These are phyloP conservation scores for Rhododendron molle DNA, from an alignment of 148 eudicot species.

Conservation along the genomic window DNA sequence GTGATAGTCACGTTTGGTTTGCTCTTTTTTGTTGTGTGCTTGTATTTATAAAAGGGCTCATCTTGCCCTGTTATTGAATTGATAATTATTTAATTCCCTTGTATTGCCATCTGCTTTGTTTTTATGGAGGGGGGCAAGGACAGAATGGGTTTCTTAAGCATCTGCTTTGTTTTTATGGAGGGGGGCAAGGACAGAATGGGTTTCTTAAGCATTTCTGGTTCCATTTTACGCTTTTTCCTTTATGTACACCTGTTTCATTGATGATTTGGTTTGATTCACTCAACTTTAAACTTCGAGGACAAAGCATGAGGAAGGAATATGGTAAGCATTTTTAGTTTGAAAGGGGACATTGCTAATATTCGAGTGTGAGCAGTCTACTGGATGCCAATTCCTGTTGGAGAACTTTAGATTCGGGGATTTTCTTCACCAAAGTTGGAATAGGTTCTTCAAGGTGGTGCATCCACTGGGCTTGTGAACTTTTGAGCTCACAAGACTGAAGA, in stretches of 20 bases:
- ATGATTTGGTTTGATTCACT: background rate
- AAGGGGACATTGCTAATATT: background rate
- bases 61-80: no score
- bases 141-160: no score
- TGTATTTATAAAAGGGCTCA: no score
- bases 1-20: no score
- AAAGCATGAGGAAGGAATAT: conserved; percentile 82
- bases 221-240: background rate
- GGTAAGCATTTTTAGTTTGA: conserved; percentile 38
- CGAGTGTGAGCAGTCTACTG: background rate
- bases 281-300: conserved; percentile 46
- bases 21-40: no score
- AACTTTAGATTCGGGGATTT: background rate
- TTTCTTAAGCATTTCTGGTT: no score
- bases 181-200: no score
- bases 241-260: background rate
- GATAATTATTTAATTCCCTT: no score
- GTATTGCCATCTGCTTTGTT: no score
- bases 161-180: no score
- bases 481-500: no score
- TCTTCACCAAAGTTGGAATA: background rate
- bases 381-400: background rate
- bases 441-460: background rate
- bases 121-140: no score
- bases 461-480: background rate